Evolutionary conservation across 148 eudicot genomes (phyloP).

Genomic region (Rheum nobile): DNA sequence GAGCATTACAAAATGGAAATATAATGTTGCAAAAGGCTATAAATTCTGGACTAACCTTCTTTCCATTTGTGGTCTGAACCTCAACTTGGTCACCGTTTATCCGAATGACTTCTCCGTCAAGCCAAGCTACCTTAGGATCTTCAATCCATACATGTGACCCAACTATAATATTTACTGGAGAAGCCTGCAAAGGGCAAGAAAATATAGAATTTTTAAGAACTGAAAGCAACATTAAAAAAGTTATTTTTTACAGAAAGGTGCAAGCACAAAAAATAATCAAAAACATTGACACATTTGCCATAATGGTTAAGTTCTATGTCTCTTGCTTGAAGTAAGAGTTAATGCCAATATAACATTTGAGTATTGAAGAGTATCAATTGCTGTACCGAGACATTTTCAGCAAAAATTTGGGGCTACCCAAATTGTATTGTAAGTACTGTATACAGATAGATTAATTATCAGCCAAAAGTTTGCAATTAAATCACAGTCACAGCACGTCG

Average conservation of each 20-base stretch:
- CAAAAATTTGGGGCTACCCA: neutral
- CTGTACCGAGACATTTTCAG: neutral
- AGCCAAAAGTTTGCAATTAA: neutral
- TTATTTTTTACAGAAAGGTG: neutral
- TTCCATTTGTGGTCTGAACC: conserved; percentile 56
- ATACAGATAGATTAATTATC: neutral
- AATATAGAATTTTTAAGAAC: neutral
- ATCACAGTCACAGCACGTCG: neutral
- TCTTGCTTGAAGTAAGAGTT: neutral
- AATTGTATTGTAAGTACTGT: neutral
- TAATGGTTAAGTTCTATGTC: neutral
- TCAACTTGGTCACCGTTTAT: conserved; percentile 65
- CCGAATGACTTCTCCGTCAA: conserved; percentile 81
- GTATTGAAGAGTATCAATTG: neutral
- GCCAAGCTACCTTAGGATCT: conserved; percentile 89
- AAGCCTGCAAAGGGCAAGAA: conserved; percentile 38
- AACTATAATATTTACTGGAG: conserved; percentile 83
- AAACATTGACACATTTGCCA: neutral
- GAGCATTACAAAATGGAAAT: neutral
- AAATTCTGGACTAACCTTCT: conserved; percentile 45
- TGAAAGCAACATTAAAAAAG: neutral
- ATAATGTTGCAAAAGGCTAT: neutral
- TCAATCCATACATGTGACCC: conserved; percentile 96
- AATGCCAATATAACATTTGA: neutral
- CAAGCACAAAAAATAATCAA: neutral